phyloP scores from a whole-genome alignment of 2,329 filamentous ascomycete species.

The Colletotrichum sp. region DNA sequence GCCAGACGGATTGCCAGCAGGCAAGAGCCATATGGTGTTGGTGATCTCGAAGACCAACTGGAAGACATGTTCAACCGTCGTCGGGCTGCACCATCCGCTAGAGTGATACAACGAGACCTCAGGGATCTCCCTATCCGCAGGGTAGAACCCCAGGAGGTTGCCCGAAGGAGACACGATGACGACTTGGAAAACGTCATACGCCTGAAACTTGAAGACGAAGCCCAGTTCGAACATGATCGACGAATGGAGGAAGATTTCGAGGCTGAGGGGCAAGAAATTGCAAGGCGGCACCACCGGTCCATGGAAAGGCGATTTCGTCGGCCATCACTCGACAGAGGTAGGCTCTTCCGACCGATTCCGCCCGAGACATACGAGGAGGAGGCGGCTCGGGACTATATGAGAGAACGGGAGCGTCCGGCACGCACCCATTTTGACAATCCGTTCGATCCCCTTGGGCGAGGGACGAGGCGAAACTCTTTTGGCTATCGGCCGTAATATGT shows the following conservation, averaged over 20 bases:
- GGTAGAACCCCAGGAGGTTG: conserved; percentile 8
- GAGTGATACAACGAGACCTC: conserved; percentile 7
- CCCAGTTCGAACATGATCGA: background rate
- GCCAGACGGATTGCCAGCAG: background rate
- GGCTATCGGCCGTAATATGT: background rate
- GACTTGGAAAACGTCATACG: conserved; percentile 9
- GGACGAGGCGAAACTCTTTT: background rate
- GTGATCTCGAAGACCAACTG: background rate
- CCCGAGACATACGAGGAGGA: conserved; percentile 13
- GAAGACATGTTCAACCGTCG: background rate
- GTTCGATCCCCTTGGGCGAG: conserved; percentile 13
- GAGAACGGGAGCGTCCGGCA: background rate
- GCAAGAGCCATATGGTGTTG: background rate
- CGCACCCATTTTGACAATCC: conserved; percentile 9
- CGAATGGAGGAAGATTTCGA: background rate
- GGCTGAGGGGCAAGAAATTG: background rate
- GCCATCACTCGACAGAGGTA: background rate
- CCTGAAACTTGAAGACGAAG: background rate
- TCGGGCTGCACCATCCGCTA: background rate
- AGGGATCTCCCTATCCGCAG: background rate
- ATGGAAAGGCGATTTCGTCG: conserved; percentile 13
- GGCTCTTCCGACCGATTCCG: background rate
- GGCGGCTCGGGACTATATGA: conserved; percentile 8
- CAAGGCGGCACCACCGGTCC: background rate
- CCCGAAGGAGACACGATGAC: conserved; percentile 10